Base-by-base conservation (phyloP, 2,329 filamentous ascomycete genomes). In the Aphanocladium album region DNA sequence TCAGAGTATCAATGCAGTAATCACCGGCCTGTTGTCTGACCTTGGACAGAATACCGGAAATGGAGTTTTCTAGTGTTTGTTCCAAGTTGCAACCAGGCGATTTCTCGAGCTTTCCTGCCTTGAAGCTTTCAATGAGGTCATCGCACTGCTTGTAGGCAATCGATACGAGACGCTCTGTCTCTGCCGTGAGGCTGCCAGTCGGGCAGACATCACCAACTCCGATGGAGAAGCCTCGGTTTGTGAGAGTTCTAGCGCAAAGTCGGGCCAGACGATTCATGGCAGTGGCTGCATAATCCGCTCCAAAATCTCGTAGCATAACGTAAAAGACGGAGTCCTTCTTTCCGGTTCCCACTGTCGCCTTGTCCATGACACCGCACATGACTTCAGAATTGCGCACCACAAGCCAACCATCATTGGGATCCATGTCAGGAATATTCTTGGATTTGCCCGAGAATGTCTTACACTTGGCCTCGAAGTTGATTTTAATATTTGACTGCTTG, bases 271-370 rank as follows among this genome's bases (percentile, higher is more conserved):
- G 84, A 69, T 96, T 98, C 95, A 99, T 99, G 58, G 90, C 91
- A 60, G 86, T 84, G 0, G 93, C 92, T 8, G 95, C 92, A 60
- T 90, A 88, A 59, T 96, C 89, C 1, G 93, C 90, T 0, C 95
- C 95, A 68, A 90, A 99, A 77, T 99, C 95, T 79, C 95, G 85
- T 67, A 98, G 85, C 71, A 99, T 93, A 60, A 98, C 89, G 70
- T 97, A 99, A 71, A 98, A 99, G 21, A 99, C 88, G 0, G 93
- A 97, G 72, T 96, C 93, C 72, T 99, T 99, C 79, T 98, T 98
- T 68, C 95, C 95, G 6, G 91, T 87, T 67, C 95, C 95, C n/a
- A 99, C 91, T 0, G 93, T 98, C 1, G 91, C 90, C 76, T 99
- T 99, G 79, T 99, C 95, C 92, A 98, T 97, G 62, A 89, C 85